These are phyloP conservation scores for Lachancea cidri DNA, from an alignment of 805 yeast genomes.

Conservation along the genomic window DNA sequence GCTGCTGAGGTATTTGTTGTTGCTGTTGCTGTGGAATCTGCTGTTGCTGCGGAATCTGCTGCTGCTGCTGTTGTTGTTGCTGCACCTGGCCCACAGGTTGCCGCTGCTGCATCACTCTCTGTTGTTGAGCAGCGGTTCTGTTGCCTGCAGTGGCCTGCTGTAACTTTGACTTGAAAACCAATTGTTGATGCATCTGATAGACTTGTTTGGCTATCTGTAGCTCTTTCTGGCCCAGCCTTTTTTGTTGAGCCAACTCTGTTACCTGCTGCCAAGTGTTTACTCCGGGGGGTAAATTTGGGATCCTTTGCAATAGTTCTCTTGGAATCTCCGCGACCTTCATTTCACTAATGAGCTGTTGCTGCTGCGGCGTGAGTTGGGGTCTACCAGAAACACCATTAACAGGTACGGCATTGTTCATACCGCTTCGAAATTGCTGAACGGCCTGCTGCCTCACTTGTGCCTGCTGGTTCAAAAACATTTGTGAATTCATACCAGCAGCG, in stretches of 20 bases:
- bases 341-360: conserved; percentile 40
- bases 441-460: conserved; percentile 50
- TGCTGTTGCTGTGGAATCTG: conserved; percentile 12
- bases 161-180: conserved; percentile 44
- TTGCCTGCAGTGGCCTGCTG: conserved; percentile 40
- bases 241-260: conserved; percentile 55
- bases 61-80: conserved; percentile 25
- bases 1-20: conserved; percentile 7
- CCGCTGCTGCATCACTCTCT: conserved; percentile 14
- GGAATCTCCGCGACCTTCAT: conserved; percentile 71
- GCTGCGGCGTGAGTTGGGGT: conserved; percentile 28
- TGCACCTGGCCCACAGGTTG: conserved; percentile 36
- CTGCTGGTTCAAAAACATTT: conserved; percentile 41
- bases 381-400: conserved; percentile 7
- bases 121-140: conserved; percentile 30
- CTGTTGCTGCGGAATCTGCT: conserved; percentile 11
- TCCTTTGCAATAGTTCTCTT: conserved; percentile 51
- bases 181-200: conserved; percentile 60
- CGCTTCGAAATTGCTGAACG: conserved; percentile 39
- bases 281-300: conserved; percentile 74
- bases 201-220: conserved; percentile 59
- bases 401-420: conserved; percentile 6
- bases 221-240: conserved; percentile 52
- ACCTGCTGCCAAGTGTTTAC: conserved; percentile 80
- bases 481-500: conserved; percentile 31